Evolutionary conservation across 345 rosid genomes (phyloP).

Genomic region (Erodium maritimum): DNA sequence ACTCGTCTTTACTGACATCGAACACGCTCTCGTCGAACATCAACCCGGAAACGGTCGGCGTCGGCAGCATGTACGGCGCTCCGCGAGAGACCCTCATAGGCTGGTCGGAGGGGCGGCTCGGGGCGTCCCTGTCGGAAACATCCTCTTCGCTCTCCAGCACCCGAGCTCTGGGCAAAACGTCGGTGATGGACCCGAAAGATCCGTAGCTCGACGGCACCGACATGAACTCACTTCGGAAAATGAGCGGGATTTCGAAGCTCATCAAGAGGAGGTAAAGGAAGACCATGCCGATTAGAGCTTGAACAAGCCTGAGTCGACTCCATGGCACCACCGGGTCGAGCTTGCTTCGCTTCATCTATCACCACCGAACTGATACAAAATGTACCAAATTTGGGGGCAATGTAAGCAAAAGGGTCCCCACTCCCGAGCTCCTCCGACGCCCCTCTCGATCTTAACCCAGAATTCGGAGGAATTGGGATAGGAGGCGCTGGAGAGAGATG

Average conservation of each 20-base stretch:
- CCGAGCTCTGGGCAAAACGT: slow-evolving; percentile 27
- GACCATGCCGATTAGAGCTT: slow-evolving; percentile 41
- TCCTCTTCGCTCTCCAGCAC: slow-evolving; percentile 42
- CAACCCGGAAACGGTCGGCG: slow-evolving; percentile 36
- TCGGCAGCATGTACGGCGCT: slow-evolving; percentile 29
- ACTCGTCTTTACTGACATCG: slow-evolving; percentile 41
- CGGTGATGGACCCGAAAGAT: slow-evolving; percentile 16
- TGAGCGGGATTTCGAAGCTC: slow-evolving; percentile 67
- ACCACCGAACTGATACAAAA: no score
- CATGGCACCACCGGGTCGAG: slow-evolving; percentile 30
- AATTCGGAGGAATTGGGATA: no score
- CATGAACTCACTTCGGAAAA: slow-evolving; percentile 36
- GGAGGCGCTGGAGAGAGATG: no score
- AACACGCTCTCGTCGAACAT: slow-evolving; percentile 32
- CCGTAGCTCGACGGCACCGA: slow-evolving; percentile 19
- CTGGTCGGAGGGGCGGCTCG: slow-evolving; percentile 40
- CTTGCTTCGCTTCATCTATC: slow-evolving; percentile 12
- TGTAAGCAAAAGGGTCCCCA: no score
- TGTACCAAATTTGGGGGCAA: no score
- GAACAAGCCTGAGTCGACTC: slow-evolving; percentile 56
- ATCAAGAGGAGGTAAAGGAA: slow-evolving; percentile 45
- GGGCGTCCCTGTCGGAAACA: slow-evolving; percentile 29
- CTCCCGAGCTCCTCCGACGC: no score
- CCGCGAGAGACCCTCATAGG: slow-evolving; percentile 17
- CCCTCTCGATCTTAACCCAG: no score